Base-by-base conservation (phyloP, 306 rosid genomes). In the Cicer yamashitae region DNA sequence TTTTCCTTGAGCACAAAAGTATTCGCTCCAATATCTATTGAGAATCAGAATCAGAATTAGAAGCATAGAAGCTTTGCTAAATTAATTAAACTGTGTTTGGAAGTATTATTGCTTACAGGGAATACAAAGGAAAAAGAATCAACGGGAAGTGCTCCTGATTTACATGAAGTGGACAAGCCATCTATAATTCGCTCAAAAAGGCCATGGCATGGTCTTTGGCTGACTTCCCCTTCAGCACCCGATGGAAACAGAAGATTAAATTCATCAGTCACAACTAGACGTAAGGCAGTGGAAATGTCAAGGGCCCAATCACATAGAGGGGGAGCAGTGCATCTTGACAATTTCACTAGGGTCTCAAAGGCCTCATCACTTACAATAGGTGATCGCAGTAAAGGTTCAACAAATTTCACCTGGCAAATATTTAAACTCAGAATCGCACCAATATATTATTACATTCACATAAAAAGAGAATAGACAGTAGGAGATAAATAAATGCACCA, bases 61-160 rank as follows among this genome's bases (percentile, higher is more conserved):
- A 66, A 68, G 61, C 80, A 69, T 14, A 38, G 18, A 77, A 77
- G 48, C 67, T 47, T 68, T 57, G 57, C 17, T 41, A 47, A 76
- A 79, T 44, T 66, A 48, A 71, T 66, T 47, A 38, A 71, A 57
- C 65, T 44, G 64, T 66, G 79, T 34, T 34, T 8, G 46, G 59
- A 76, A 53, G 82, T 50, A 60, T 44, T 61, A 84, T 47, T 76
- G 71, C 96, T 90, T 83, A 94, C 99, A 4, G 97, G 99, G 87
- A 94, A 94, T 34, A 92, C 87, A 79, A 90, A 92, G 39, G 96
- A 85, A 79, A 94, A 94, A n/a, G 99, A 89, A 87, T 94, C 99
- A 10, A 94, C 91, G 71, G 99, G 97, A 76, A 94, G 93, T 51
- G 99, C 88, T 62, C 99, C 99, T 4, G 84, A 89, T 90, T 87